Base-by-base conservation (phyloP, 768 basidiomycete species). In the Leucocoprinus birnbaumii region DNA sequence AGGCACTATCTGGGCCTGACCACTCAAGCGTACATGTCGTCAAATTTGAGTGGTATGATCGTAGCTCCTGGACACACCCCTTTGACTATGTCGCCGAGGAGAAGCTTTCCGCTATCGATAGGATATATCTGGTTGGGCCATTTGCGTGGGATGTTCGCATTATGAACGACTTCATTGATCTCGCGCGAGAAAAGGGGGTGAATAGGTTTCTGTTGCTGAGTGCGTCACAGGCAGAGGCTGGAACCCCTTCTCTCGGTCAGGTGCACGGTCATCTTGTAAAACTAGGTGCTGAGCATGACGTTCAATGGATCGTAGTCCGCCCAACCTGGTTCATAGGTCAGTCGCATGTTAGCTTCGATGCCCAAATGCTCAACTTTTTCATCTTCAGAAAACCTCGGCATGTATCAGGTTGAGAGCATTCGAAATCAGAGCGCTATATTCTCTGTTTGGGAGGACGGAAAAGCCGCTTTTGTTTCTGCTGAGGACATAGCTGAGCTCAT, bases 321-420 rank as follows among this genome's bases (percentile, higher is more conserved):
- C 73, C 74, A 1, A 70, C 73, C 8, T 72, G 68, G 70, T 75
- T 75, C 55, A 66, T 65, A 22, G 71, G 74, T 73, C 43, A 8
- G 65, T 27, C 18, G 22, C 24, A 10, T 9, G 9, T 21, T 51
- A 19, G 14, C 22, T 1, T 2, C 11, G 21, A n/a, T 19, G 18
- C 21, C 44, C 3, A 26, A 11, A 11, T 14, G 16, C 11, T 46
- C n/a, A 13, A 25, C 16, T 47, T 26, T 5, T 26, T 7, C 9
- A 9, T 48, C 19, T 38, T 16, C 44, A 73, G 72, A 73, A 22
- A 73, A 73, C 57, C 65, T 73, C 21, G 48, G 51, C 2, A 56
- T 52, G 8, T 48, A 53, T 19, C 68, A 61, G 52, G 21, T 53
- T 5, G 41, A 54, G 9, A 49, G 46, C 21, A 71, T 73, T 31